Percentiles rank a stretch among this genome's conserved stretches.
Conservation (phyloP, 129 eudicot genomes). For the Flaveria bidentis region DNA sequence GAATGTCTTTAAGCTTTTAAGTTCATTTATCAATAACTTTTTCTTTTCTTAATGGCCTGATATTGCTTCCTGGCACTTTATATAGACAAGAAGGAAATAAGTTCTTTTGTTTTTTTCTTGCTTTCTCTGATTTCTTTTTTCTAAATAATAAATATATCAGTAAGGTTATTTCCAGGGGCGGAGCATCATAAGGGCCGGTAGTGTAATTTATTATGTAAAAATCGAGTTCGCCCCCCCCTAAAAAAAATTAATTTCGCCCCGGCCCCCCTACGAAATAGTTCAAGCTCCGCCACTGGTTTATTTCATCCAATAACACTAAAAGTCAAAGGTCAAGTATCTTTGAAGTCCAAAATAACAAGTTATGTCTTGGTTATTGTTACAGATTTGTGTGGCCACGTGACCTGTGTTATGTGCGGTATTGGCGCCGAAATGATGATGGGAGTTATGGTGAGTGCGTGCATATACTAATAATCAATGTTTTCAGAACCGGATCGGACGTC, state of each 20-base stretch:
- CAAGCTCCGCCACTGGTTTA: too few relatives aligned
- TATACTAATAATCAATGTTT: too few relatives aligned
- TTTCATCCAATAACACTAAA: neutral
- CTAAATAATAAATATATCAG: neutral
- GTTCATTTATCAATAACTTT: neutral
- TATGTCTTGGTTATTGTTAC: slow-evolving; percentile 29
- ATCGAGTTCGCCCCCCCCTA: too few relatives aligned
- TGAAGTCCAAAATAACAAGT: slow-evolving; percentile 13
- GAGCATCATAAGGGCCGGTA: too few relatives aligned
- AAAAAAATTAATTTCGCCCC: too few relatives aligned
- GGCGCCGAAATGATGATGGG: slow-evolving; percentile 99
- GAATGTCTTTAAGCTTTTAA: neutral
- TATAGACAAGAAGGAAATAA: slow-evolving; percentile 8
- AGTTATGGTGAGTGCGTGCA: slow-evolving; percentile 73
- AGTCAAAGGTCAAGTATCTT: slow-evolving; percentile 3
- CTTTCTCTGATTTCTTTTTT: neutral
- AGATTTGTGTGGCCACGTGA: slow-evolving; percentile 99
- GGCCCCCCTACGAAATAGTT: too few relatives aligned
- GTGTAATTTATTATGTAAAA: too few relatives aligned
- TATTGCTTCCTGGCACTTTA: slow-evolving; percentile 7
- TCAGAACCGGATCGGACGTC: too few relatives aligned
- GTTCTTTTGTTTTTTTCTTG: neutral
- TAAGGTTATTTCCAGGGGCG: too few relatives aligned
- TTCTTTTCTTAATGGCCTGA: neutral
- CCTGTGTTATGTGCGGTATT: slow-evolving; percentile 96